phyloP scores from a whole-genome alignment of 2,329 filamentous ascomycete genomes.

The Escovopsis sp. region DNA sequence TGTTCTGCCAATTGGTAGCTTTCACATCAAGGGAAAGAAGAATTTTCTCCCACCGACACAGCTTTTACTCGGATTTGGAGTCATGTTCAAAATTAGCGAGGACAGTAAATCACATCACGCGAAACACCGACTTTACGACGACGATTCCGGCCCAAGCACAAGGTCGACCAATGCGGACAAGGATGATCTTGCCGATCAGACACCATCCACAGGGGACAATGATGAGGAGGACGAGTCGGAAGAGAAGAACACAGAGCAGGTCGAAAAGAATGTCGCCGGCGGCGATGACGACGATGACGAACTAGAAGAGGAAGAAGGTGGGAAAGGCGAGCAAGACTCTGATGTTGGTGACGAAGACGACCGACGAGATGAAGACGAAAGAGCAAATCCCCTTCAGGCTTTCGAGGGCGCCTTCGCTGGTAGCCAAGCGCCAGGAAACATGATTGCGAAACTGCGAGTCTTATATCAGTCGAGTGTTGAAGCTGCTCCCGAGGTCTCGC shows the following conservation, averaged over 20 bases:
- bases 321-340: constrained; percentile 12
- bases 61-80: constrained; percentile 71
- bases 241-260: too few relatives aligned
- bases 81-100: constrained; percentile 80
- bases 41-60: constrained; percentile 82
- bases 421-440: constrained; percentile 12
- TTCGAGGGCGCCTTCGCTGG: constrained; percentile 14
- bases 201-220: constrained; percentile 1
- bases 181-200: not conserved
- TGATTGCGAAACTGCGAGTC: constrained; percentile 12
- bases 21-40: constrained; percentile 74
- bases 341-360: constrained; percentile 14
- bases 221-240: too few relatives aligned
- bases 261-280: constrained; percentile 12
- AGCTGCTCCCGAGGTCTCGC: not conserved
- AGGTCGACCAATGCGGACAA: constrained; percentile 4
- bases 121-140: constrained; percentile 41
- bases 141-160: constrained; percentile 7
- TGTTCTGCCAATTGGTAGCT: constrained; percentile 62
- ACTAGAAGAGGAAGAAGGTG: constrained; percentile 10
- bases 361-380: constrained; percentile 14
- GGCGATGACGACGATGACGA: constrained; percentile 12
- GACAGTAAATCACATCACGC: constrained; percentile 70
- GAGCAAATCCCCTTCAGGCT: constrained; percentile 25
- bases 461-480: constrained; percentile 6